A percentile compares a stretch with the other conserved stretches of the same genome.
These are phyloP conservation scores for Craspedostauros australis DNA, from an alignment of 108 stramenopile species.

Conservation along the genomic window DNA sequence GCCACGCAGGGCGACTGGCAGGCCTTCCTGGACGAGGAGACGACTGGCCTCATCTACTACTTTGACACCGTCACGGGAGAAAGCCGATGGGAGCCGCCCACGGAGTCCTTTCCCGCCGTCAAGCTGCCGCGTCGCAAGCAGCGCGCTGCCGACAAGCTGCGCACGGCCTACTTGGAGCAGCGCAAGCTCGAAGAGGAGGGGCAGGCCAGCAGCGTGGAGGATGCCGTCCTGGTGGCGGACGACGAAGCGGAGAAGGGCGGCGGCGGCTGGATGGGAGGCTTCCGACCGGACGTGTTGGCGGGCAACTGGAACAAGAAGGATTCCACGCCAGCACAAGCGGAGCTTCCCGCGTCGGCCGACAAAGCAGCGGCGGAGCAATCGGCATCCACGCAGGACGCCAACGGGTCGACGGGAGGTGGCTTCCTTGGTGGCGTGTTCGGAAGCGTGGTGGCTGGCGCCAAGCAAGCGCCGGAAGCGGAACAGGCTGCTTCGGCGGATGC, in stretches of 20 bases:
- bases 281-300: no score
- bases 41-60: conserved; percentile 68
- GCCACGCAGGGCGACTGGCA: conserved; percentile 67
- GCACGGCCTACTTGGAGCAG: conserved; percentile 21
- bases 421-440: no score
- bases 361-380: no score
- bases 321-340: no score
- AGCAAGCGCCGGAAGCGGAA: no score
- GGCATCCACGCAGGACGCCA: no score
- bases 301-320: no score
- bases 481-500: no score
- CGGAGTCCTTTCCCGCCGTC: conserved; percentile 55
- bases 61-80: conserved; percentile 74
- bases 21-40: conserved; percentile 69
- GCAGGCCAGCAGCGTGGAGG: conserved; percentile 7
- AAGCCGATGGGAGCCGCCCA: conserved; percentile 70
- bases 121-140: conserved; percentile 23
- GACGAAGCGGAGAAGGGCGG: background rate
- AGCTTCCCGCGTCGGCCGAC: no score
- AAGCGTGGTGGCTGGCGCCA: no score
- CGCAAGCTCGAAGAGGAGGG: conserved; percentile 14
- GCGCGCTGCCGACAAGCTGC: conserved; percentile 32
- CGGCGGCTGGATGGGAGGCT: conserved; percentile 3
- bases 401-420: no score
- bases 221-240: conserved; percentile 3